Conservation (phyloP, 495 filamentous ascomycete genomes). For the Oleoguttula mirabilis region DNA sequence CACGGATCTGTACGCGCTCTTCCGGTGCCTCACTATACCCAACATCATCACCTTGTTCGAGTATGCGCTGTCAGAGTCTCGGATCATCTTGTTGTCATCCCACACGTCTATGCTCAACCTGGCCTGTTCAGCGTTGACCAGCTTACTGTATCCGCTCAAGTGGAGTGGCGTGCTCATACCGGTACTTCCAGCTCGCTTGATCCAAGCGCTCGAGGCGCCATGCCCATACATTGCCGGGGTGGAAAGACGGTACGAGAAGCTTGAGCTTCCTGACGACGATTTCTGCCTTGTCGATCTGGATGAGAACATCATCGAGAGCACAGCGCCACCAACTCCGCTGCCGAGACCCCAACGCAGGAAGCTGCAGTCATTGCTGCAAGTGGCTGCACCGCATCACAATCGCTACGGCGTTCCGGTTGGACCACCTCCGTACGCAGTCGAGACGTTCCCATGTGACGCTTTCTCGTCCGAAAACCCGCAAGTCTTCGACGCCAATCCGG, state of each 20-base stretch:
- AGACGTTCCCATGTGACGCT: constrained; percentile 78
- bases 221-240: constrained; percentile 96
- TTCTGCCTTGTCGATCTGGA: constrained; percentile 92
- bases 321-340: constrained; percentile 55
- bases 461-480: constrained; percentile 77
- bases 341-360: constrained; percentile 86
- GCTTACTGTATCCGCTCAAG: constrained; percentile 76
- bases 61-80: constrained; percentile 82
- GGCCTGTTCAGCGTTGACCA: constrained; percentile 68
- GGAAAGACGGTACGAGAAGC: constrained; percentile 81
- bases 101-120: constrained; percentile 95
- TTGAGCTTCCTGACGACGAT: constrained; percentile 90
- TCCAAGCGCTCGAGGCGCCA: constrained; percentile 85
- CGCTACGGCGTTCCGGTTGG: constrained; percentile 76
- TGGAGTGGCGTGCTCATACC: constrained; percentile 94
- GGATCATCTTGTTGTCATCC: constrained; percentile 91
- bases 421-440: constrained; percentile 85
- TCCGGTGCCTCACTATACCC: constrained; percentile 73
- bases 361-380: constrained; percentile 72
- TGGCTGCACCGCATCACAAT: constrained; percentile 80
- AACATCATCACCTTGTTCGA: constrained; percentile 91
- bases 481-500: constrained; percentile 58
- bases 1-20: constrained; percentile 87
- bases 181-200: constrained; percentile 70
- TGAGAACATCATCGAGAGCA: constrained; percentile 75